Evolutionary conservation across 352 stramenopile species (phyloP), one percentile per base, ranked within the genome.

Genomic region (Phytophthora aleatoria): DNA sequence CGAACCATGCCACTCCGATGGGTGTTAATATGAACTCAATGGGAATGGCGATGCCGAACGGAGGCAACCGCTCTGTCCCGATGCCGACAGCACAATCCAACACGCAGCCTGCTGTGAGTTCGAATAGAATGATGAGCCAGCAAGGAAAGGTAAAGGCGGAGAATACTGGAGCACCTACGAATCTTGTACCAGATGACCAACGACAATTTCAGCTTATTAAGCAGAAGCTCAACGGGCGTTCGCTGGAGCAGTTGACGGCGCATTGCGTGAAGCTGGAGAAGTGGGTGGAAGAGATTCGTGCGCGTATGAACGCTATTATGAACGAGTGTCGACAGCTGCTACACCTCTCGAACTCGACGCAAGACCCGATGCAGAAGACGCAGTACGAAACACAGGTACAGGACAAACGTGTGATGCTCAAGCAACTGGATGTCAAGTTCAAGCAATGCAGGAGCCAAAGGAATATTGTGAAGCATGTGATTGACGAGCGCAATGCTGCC

Each of bases 231-330:
- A 76, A 72, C 38, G 74, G 82, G 11, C 87, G 84, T 54, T 90
- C 67, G 31, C 52, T 92, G 11, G 85, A 93, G 38, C 82, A 94
- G 50, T 67, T 95, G 33, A 91, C 89, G 13, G 54, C 74, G 0
- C 86, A 95, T 73, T 93, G 82, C 57, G 84, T 90, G 51, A 93
- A 93, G 61, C 64, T 95, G 31, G 85, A 95, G 56, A 83, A 73
- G n/a, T 90, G 83, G 64, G 85, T 85, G 4, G 85, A 94, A 61
- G 78, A 92, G 49, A 85, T 94, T 33, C 84, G 81, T 38, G 82
- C 74, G 20, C 83, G 91, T 50, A 88, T 95, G 60, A 92, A 93
- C 49, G 75, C 78, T 39, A 86, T 92, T 48, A 85, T 92, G 81
- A 91, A 92, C 55, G 87, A 95, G 58, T 91, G 81, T 38, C 76